These are phyloP conservation scores for Clarireedia hainanense DNA, from an alignment of 2,329 filamentous ascomycete genomes.

Conservation along the genomic window DNA sequence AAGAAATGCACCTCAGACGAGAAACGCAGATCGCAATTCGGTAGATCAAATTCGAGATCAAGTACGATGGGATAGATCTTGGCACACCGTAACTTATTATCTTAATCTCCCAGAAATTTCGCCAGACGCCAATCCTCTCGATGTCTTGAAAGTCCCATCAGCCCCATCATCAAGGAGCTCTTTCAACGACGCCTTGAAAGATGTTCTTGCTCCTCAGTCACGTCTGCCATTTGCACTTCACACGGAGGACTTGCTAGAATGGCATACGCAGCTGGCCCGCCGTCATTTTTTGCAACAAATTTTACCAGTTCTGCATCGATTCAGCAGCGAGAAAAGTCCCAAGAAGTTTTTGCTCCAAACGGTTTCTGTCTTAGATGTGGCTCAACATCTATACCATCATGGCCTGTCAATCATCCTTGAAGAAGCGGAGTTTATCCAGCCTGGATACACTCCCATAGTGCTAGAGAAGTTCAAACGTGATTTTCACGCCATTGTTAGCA, in stretches of 20 bases:
- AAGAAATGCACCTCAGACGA: not conserved
- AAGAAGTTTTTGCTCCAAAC: slow-evolving; percentile 41
- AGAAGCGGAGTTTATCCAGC: slow-evolving; percentile 33
- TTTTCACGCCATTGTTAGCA: slow-evolving; percentile 56
- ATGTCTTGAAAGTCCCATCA: slow-evolving; percentile 17
- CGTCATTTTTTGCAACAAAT: slow-evolving; percentile 54
- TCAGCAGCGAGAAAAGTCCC: slow-evolving; percentile 29
- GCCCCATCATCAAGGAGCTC: slow-evolving; percentile 23
- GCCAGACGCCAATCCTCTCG: slow-evolving; percentile 33
- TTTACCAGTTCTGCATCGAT: slow-evolving; percentile 45
- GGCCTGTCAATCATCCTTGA: slow-evolving; percentile 43
- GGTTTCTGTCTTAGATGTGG: slow-evolving; percentile 51
- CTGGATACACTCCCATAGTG: slow-evolving; percentile 31
- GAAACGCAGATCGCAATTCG: not conserved
- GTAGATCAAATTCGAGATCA: slow-evolving; percentile 32
- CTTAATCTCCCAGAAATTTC: slow-evolving; percentile 49
- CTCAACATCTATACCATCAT: slow-evolving; percentile 49
- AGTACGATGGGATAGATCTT: slow-evolving; percentile 51
- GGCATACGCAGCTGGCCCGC: slow-evolving; percentile 54
- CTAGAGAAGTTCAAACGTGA: slow-evolving; percentile 50
- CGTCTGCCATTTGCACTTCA: slow-evolving; percentile 42
- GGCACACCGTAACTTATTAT: slow-evolving; percentile 51
- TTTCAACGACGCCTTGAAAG: slow-evolving; percentile 45
- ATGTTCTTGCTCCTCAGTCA: slow-evolving; percentile 42
- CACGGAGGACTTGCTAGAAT: slow-evolving; percentile 49